Percentiles rank a stretch among this genome's conserved stretches.
Conservation (phyloP, 2,329 filamentous ascomycete genomes). For the Pyrenochaeta sp. region DNA sequence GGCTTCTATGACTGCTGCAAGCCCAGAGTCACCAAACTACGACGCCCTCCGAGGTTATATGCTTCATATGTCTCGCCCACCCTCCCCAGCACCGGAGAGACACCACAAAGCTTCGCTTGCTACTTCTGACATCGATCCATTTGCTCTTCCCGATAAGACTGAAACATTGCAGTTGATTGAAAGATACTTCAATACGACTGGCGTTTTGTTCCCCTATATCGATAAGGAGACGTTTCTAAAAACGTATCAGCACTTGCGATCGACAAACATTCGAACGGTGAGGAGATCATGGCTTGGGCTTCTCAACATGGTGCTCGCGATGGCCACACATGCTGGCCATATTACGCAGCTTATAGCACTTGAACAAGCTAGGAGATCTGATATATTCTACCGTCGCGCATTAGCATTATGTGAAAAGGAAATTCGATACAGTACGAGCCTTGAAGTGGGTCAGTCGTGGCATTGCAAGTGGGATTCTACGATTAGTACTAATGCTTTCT, state of each 20-base stretch:
- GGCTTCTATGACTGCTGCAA: constrained; percentile 1
- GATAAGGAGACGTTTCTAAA: constrained; percentile 46
- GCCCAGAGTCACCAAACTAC: constrained; percentile 9
- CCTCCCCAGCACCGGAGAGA: constrained; percentile 17
- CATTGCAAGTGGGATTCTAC: neutral
- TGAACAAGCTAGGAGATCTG: constrained; percentile 50
- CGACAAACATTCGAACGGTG: constrained; percentile 43
- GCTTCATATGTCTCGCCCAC: constrained; percentile 23
- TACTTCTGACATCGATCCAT: constrained; percentile 31
- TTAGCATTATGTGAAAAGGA: constrained; percentile 54
- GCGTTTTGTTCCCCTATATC: constrained; percentile 52
- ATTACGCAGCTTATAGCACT: constrained; percentile 39
- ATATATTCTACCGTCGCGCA: constrained; percentile 57
- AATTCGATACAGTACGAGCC: constrained; percentile 51
- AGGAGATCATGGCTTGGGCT: constrained; percentile 60
- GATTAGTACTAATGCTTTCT: neutral
- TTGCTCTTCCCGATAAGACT: constrained; percentile 40
- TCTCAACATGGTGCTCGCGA: constrained; percentile 60
- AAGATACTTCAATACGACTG: constrained; percentile 49
- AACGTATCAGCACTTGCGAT: constrained; percentile 43
- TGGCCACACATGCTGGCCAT: constrained; percentile 51
- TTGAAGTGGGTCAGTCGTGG: constrained; percentile 52
- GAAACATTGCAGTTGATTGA: constrained; percentile 41
- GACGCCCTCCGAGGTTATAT: constrained; percentile 21
- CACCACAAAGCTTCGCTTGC: constrained; percentile 1